Conservation (phyloP, 257 asterid genomes). For the Solanum chiquidenum region DNA sequence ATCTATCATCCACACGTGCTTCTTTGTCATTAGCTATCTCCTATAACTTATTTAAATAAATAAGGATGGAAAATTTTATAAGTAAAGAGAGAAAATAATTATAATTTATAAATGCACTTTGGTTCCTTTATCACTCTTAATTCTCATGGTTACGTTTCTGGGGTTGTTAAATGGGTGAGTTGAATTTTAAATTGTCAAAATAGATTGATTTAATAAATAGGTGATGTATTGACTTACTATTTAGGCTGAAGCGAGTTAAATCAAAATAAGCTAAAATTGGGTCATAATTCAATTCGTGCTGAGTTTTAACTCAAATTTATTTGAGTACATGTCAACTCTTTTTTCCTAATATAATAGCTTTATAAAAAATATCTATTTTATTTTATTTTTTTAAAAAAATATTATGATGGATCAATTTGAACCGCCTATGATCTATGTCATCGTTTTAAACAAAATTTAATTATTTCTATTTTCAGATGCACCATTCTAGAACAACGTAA, state of each 20-base stretch:
- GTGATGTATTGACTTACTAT: no score
- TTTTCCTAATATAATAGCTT: no score
- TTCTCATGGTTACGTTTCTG: neutral
- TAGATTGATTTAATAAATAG: no score
- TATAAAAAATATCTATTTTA: neutral
- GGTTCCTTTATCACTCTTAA: neutral
- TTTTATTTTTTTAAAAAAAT: no score
- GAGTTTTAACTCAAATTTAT: no score
- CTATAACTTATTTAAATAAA: neutral
- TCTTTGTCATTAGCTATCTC: neutral
- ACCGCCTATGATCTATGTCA: neutral
- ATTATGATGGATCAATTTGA: neutral
- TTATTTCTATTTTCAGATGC: neutral
- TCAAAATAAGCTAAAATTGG: no score
- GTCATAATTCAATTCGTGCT: neutral
- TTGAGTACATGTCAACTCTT: neutral
- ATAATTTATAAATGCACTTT: neutral
- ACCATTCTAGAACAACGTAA: no score
- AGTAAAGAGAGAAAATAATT: neutral
- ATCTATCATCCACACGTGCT: neutral
- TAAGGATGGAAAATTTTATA: neutral
- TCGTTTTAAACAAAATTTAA: no score
- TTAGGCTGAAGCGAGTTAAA: neutral
- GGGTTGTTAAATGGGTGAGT: neutral
- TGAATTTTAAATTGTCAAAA: no score